Conservation (phyloP, 2,329 filamentous ascomycete species). For the Xylariaceae sp. region DNA sequence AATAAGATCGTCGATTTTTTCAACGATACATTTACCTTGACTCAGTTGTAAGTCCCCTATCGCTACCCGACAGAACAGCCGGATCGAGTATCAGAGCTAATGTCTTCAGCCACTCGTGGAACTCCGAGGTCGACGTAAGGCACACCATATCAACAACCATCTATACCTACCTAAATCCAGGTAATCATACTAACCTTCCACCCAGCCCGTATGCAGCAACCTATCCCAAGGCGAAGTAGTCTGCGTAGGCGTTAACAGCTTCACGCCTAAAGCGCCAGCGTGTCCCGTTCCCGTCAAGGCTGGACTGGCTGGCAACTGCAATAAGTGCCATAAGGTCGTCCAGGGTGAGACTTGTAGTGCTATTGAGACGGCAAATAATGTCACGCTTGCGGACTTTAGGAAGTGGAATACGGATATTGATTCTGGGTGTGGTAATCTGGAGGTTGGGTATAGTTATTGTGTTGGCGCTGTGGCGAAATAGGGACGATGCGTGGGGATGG, state of each 20-base stretch:
- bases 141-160: not conserved
- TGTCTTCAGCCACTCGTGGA: conserved; percentile 15
- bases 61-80: not conserved
- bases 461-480: conserved; percentile 16
- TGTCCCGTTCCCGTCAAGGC: conserved; percentile 21
- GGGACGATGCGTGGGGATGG: too few relatives aligned
- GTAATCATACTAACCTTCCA: not conserved
- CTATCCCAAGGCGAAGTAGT: conserved; percentile 21
- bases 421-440: conserved; percentile 21
- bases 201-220: conserved; percentile 21
- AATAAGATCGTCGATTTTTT: conserved; percentile 19
- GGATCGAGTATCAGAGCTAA: not conserved
- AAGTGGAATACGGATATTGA: conserved; percentile 26
- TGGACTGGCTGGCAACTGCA: conserved; percentile 20
- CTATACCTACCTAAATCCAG: not conserved
- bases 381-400: conserved; percentile 16
- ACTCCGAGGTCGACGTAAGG: conserved; percentile 17
- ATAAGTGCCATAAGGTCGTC: conserved; percentile 23
- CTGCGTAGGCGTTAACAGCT: conserved; percentile 15
- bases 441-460: conserved; percentile 28
- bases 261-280: conserved; percentile 4
- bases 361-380: conserved; percentile 8
- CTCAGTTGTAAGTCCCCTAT: conserved; percentile 22
- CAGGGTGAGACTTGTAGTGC: conserved; percentile 21
- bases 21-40: conserved; percentile 31